Evolutionary conservation across 768 basidiomycete genomes (phyloP).

Genomic region (Boletellus emodensis): DNA sequence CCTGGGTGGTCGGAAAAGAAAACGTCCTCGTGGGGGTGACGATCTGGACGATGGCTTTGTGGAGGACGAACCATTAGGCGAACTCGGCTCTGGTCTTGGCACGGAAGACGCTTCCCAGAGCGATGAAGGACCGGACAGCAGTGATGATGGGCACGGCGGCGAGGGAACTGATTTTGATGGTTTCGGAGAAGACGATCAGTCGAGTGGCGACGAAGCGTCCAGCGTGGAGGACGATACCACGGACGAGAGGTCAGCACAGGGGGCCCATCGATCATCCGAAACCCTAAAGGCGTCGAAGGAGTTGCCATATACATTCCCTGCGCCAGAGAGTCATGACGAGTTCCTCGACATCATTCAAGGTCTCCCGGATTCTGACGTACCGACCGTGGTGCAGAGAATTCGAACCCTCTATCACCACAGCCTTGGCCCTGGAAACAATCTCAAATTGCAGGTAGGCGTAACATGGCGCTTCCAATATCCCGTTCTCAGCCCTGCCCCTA

Average conservation of each 20-base stretch:
- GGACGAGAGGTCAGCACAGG: constrained; percentile 35
- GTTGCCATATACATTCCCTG: constrained; percentile 90
- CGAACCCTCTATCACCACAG: constrained; percentile 90
- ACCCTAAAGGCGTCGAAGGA: constrained; percentile 42
- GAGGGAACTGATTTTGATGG: constrained; percentile 31
- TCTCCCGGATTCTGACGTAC: constrained; percentile 67
- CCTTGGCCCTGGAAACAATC: constrained; percentile 86
- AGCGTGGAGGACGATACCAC: constrained; percentile 35
- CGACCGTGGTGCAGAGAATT: constrained; percentile 84
- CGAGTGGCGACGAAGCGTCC: constrained; percentile 37
- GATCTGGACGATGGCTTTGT: constrained; percentile 88
- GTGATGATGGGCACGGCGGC: constrained; percentile 27
- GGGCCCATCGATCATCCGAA: constrained; percentile 33
- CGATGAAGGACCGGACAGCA: constrained; percentile 24
- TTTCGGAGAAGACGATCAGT: constrained; percentile 34
- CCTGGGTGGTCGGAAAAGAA: constrained; percentile 37
- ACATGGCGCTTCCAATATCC: background rate
- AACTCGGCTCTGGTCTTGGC: constrained; percentile 31
- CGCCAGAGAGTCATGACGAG: constrained; percentile 82
- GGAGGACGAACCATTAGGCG: constrained; percentile 35
- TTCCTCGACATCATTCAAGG: constrained; percentile 79
- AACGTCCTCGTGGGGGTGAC: constrained; percentile 68
- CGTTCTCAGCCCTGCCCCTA: constrained; percentile 29
- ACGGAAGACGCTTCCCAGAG: constrained; percentile 38
- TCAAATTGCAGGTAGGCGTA: constrained; percentile 75